These are phyloP conservation scores for Kwoniella sp. DNA, from an alignment of 768 basidiomycete species.

Conservation along the genomic window DNA sequence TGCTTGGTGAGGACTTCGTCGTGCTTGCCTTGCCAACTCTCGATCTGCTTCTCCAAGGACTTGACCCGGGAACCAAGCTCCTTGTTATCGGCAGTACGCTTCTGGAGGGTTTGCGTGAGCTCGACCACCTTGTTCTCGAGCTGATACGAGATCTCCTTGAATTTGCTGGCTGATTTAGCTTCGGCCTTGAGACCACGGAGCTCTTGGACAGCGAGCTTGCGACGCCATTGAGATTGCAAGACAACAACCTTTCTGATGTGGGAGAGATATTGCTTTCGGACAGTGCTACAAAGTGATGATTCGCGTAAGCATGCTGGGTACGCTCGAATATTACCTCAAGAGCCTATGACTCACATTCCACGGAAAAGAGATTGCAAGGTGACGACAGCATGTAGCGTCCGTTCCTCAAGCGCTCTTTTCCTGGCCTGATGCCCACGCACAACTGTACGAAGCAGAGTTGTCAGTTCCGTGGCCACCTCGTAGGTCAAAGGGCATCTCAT, in stretches of 20 bases:
- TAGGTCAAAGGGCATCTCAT: too few species aligned
- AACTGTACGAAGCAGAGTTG: constrained; percentile 18
- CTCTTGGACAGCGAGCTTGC: constrained; percentile 80
- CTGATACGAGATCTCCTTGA: constrained; percentile 94
- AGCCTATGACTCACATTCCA: constrained; percentile 69
- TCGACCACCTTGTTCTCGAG: constrained; percentile 99
- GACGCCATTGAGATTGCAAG: constrained; percentile 88
- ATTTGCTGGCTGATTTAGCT: constrained; percentile 94
- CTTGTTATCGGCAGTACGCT: constrained; percentile 86
- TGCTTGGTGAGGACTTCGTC: constrained; percentile 79
- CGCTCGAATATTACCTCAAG: not conserved
- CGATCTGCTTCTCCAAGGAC: constrained; percentile 80
- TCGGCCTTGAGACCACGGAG: constrained; percentile 81
- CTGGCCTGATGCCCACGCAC: constrained; percentile 53
- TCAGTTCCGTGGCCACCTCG: constrained; percentile 9
- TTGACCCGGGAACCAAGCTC: constrained; percentile 73
- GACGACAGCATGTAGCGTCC: constrained; percentile 66
- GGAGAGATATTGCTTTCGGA: constrained; percentile 36
- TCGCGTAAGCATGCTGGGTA: constrained; percentile 41
- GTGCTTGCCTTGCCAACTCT: constrained; percentile 79
- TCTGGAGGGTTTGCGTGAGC: constrained; percentile 89
- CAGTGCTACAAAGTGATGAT: constrained; percentile 31
- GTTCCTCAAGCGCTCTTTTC: constrained; percentile 58
- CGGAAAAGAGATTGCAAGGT: constrained; percentile 80
- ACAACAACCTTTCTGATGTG: constrained; percentile 70